Evolutionary conservation across 768 basidiomycete genomes (phyloP).

Genomic region (Wakefieldia striispora): DNA sequence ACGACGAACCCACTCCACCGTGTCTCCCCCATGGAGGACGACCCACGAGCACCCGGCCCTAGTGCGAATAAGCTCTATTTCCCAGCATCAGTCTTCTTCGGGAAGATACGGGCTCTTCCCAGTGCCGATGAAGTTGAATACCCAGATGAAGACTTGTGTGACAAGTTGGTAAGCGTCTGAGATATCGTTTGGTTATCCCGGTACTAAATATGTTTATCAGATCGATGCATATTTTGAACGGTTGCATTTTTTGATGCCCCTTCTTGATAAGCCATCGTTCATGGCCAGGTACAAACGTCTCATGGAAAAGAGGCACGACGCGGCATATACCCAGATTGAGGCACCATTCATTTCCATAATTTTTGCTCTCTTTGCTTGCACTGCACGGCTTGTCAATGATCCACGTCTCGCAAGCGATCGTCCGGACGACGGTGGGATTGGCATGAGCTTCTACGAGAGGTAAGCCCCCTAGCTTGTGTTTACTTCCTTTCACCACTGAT

Average conservation of each 20-base stretch:
- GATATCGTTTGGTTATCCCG: constrained; percentile 11
- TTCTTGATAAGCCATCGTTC: constrained; percentile 85
- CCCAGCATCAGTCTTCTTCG: constrained; percentile 84
- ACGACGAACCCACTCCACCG: constrained; percentile 74
- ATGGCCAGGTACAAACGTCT: constrained; percentile 64
- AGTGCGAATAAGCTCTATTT: constrained; percentile 86
- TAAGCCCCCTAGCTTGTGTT: constrained; percentile 32
- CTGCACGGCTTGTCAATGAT: constrained; percentile 77
- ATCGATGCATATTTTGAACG: constrained; percentile 85
- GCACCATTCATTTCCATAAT: constrained; percentile 78
- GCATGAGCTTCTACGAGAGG: constrained; percentile 89
- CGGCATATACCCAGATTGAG: constrained; percentile 52
- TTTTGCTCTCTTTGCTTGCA: constrained; percentile 89
- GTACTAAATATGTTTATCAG: constrained; percentile 40
- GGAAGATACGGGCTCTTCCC: constrained; percentile 79
- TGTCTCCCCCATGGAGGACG: constrained; percentile 82
- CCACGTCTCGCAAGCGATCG: constrained; percentile 59
- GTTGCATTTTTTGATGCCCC: constrained; percentile 85
- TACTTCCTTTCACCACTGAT: constrained; percentile 1
- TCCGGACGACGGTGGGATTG: constrained; percentile 78
- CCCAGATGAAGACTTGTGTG: constrained; percentile 79
- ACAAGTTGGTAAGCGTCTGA: constrained; percentile 67
- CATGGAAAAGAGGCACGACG: constrained; percentile 68
- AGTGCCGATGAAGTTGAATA: constrained; percentile 85
- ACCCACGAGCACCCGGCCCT: constrained; percentile 73